Conservation (phyloP, 257 asterid genomes). For the Solanum acaule region DNA sequence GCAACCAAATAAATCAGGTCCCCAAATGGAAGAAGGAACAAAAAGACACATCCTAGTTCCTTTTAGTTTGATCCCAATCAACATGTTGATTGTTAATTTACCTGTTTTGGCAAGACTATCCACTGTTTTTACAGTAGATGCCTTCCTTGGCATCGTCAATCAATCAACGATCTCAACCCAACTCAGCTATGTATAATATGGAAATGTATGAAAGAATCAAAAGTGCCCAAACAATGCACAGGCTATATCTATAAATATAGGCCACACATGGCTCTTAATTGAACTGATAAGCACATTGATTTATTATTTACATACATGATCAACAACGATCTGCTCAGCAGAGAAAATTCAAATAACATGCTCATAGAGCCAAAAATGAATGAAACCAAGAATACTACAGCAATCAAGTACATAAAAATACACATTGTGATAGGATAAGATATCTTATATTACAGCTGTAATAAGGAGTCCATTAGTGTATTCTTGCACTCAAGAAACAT, state of each 20-base stretch:
- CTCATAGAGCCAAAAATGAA: neutral
- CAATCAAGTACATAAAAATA: neutral
- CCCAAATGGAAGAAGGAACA: neutral
- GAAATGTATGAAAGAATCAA: neutral
- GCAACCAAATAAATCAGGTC: conserved; percentile 8
- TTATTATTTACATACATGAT: neutral
- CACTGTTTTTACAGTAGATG: neutral
- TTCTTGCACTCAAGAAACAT: neutral
- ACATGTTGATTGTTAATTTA: neutral
- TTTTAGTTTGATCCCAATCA: neutral
- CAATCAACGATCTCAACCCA: neutral
- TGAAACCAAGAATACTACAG: neutral
- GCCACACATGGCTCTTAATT: neutral
- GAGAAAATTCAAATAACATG: neutral
- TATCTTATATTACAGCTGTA: neutral
- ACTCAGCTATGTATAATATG: neutral
- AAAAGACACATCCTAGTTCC: neutral
- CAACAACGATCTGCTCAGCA: neutral
- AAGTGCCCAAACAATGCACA: neutral
- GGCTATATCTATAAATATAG: neutral
- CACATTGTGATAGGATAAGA: neutral
- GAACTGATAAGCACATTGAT: neutral
- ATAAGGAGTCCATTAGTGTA: neutral
- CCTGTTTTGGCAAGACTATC: neutral
- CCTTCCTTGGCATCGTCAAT: neutral